Evolutionary conservation across 257 asterid species (phyloP).

Genomic region (Paulownia fortunei): DNA sequence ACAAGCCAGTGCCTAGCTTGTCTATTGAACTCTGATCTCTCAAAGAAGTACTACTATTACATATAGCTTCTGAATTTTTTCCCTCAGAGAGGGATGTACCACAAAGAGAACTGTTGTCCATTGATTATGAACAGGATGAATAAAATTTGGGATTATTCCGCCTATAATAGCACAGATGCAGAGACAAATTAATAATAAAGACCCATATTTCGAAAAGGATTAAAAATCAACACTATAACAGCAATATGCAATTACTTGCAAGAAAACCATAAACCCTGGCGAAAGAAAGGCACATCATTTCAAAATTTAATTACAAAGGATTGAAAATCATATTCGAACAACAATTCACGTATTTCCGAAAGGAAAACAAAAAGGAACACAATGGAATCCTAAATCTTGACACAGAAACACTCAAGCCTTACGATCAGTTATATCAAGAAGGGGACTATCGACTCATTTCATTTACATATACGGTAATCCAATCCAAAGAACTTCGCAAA

Average conservation of each 20-base stretch:
- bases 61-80: not conserved
- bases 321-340: not conserved
- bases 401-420: not conserved
- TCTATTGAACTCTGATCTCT: constrained; percentile 22
- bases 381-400: constrained; percentile 9
- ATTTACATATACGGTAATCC: not conserved
- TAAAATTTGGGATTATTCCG: constrained; percentile 7
- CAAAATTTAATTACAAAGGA: not conserved
- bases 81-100: constrained; percentile 7
- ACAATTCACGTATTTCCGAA: not conserved
- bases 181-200: not conserved
- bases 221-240: not conserved
- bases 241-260: not conserved
- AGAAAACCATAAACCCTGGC: not conserved
- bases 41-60: constrained; percentile 5
- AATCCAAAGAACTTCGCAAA: not conserved
- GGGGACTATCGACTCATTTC: not conserved
- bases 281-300: not conserved
- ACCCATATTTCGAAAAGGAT: not conserved
- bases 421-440: constrained; percentile 14
- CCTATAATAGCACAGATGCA: constrained; percentile 18
- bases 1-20: constrained; percentile 13
- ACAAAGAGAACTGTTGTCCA: constrained; percentile 30
- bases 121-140: constrained; percentile 29
- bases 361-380: not conserved